A percentile compares a stretch with the other conserved stretches of the same genome.
These are phyloP conservation scores for Mortierella sp. DNA, from an alignment of 371 early-diverging fungal species.

Conservation along the genomic window DNA sequence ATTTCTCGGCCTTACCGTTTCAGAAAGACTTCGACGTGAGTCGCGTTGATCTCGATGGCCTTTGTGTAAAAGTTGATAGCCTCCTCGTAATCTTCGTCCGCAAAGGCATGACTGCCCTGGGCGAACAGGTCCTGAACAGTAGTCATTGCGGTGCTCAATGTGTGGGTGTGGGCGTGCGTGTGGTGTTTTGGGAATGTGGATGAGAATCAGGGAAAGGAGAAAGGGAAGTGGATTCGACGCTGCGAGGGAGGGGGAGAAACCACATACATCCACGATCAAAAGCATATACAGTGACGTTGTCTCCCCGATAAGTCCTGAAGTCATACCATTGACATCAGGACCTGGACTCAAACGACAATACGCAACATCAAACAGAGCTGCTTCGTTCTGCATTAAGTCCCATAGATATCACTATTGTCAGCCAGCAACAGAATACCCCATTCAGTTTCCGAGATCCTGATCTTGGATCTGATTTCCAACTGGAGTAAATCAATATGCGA, in stretches of 20 bases:
- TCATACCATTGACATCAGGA: too few relatives aligned
- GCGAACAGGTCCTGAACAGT: slow-evolving; percentile 59
- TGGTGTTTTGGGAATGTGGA: background rate
- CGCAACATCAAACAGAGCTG: too few relatives aligned
- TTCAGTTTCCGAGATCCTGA: too few relatives aligned
- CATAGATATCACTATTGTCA: too few relatives aligned
- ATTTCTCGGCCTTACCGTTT: slow-evolving; percentile 61
- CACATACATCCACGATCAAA: too few relatives aligned
- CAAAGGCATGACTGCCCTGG: slow-evolving; percentile 68
- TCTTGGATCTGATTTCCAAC: background rate
- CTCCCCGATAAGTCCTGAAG: too few relatives aligned
- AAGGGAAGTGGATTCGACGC: too few relatives aligned
- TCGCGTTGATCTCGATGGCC: slow-evolving; percentile 62
- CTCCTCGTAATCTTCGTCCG: slow-evolving; percentile 67
- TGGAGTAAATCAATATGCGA: slow-evolving; percentile 15
- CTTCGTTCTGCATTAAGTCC: too few relatives aligned
- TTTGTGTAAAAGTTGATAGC: slow-evolving; percentile 65
- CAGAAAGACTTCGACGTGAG: slow-evolving; percentile 68
- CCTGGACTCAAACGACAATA: too few relatives aligned
- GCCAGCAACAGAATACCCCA: too few relatives aligned
- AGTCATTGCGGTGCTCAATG: slow-evolving; percentile 13
- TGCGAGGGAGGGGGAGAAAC: too few relatives aligned
- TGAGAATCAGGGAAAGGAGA: background rate
- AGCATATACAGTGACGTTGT: too few relatives aligned
- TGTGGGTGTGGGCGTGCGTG: background rate